Percentiles rank a stretch among this genome's conserved stretches.
Evolutionary conservation across 2,329 filamentous ascomycete species (phyloP).

Genomic region (Xylaria sp.): DNA sequence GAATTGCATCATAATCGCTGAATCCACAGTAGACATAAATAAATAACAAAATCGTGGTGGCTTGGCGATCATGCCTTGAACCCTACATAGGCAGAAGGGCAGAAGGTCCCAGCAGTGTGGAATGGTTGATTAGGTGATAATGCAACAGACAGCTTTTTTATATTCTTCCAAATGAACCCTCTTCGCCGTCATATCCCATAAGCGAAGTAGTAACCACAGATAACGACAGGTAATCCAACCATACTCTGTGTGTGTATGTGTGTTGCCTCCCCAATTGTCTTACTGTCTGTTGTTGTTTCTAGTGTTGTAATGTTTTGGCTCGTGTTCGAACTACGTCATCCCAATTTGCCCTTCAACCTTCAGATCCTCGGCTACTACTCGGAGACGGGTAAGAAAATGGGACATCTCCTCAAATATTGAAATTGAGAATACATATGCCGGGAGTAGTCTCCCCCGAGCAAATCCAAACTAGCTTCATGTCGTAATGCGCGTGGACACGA

Average conservation of each 20-base stretch:
- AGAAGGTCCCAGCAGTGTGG: neutral
- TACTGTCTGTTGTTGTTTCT: neutral
- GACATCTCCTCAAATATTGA: conserved; percentile 22
- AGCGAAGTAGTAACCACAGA: conserved; percentile 41
- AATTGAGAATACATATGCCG: conserved; percentile 27
- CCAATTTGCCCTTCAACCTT: conserved; percentile 14
- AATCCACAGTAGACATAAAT: neutral
- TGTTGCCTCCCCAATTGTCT: conserved; percentile 36
- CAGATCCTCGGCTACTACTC: conserved; percentile 4
- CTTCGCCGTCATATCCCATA: conserved; percentile 43
- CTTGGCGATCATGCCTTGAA: neutral
- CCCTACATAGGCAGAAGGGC: neutral
- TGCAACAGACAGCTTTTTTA: conserved; percentile 15
- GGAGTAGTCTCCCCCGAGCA: neutral
- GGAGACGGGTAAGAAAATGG: conserved; percentile 6
- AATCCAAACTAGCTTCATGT: conserved; percentile 29
- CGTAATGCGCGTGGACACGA: conserved; percentile 25
- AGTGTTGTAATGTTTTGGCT: neutral
- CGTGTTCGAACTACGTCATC: conserved; percentile 21
- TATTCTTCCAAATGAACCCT: conserved; percentile 29
- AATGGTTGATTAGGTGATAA: conserved; percentile 7
- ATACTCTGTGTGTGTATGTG: conserved; percentile 6
- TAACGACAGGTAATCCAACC: conserved; percentile 32
- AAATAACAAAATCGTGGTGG: neutral
- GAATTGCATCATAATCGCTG: conserved; percentile 19